Base-by-base conservation (phyloP, 768 basidiomycete genomes). In the Amanita pallidorosea region DNA sequence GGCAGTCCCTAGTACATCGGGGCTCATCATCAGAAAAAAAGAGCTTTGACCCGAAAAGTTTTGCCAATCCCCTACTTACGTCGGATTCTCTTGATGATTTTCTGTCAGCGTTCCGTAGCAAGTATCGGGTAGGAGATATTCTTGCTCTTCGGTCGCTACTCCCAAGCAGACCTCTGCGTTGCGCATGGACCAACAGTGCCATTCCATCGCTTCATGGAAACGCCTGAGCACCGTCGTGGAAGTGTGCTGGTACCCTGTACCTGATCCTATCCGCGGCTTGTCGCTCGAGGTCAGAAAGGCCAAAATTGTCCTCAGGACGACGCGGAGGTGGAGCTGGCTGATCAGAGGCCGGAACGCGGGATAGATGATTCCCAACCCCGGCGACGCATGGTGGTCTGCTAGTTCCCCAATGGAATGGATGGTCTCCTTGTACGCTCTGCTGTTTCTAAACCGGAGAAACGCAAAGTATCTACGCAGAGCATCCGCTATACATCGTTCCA, bases 371-470 rank as follows among this genome's bases (percentile, higher is more conserved):
- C 33, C 3, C 63, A 59, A 31, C 61, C 57, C 5, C n/a, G 25
- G 12, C 11, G 53, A 23, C 15, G 55, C 51, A 18, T 56, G 47
- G 9, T 58, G 54, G 33, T 56, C 56, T 42, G 53, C 56, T 2
- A 53, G 55, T 7, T 61, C 56, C 13, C 58, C 34, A 17, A 51
- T 8, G 41, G 66, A 66, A 20, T 64, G 54, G 5, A 77, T 61
- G 9, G 69, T 69, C 41, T 70, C 59, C 20, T 60, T 56, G 55
- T 79, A 81, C 11, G 68, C 68, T 7, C 64, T 61, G 55, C 76
- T 72, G 53, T 81, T 81, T 12, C 80, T 67, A 54, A 77, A 81
- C n/a, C 79, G 71, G 0, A 81, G 62, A 54, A 81, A 80, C 9
- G 73, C 64, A 40, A 80, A 69, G 57, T 74, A 81, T 53, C 70